A percentile compares a stretch with the other conserved stretches of the same genome.
phyloP scores from a whole-genome alignment of 2,329 filamentous ascomycete genomes.

The Torrubiellomyces zombiae region DNA sequence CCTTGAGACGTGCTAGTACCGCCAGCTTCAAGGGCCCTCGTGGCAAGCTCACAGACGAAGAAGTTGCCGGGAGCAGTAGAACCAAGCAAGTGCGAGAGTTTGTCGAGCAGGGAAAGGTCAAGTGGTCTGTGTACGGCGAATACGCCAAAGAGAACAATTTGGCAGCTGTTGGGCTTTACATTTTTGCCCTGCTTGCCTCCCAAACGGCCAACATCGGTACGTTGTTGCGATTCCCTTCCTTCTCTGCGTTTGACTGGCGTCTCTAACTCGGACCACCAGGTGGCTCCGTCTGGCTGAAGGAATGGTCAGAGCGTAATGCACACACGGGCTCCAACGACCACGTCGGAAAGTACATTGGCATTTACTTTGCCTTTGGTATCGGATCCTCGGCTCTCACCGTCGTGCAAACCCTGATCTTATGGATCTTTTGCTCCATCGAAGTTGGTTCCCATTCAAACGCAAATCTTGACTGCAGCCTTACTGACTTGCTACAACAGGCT shows the following conservation, averaged over 20 bases:
- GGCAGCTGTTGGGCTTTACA: conserved; percentile 64
- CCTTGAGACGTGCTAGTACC: conserved; percentile 76
- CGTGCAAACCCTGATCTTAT: conserved; percentile 81
- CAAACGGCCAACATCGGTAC: conserved; percentile 68
- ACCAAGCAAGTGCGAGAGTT: conserved; percentile 79
- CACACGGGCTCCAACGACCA: conserved; percentile 49
- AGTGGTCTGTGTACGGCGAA: conserved; percentile 82
- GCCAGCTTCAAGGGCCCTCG: conserved; percentile 77
- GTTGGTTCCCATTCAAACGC: conserved; percentile 24
- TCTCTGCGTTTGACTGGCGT: background rate
- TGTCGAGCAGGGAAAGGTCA: conserved; percentile 89
- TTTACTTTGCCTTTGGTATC: conserved; percentile 91
- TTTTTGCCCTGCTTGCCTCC: conserved; percentile 58
- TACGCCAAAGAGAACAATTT: conserved; percentile 94
- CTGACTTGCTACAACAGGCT: conserved; percentile 41
- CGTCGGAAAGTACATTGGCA: conserved; percentile 78
- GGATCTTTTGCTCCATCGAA: conserved; percentile 99
- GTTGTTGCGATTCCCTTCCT: conserved; percentile 13
- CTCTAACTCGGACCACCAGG: conserved; percentile 25
- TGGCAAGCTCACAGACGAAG: conserved; percentile 73
- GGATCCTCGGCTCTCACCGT: conserved; percentile 75
- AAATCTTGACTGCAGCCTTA: conserved; percentile 3
- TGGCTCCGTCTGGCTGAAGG: conserved; percentile 83
- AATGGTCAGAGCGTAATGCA: conserved; percentile 74
- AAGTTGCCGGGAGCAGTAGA: conserved; percentile 53